Evolutionary conservation across 441 rosid genomes (phyloP), one percentile per base, ranked within the genome.

Genomic region (Iberis amara): DNA sequence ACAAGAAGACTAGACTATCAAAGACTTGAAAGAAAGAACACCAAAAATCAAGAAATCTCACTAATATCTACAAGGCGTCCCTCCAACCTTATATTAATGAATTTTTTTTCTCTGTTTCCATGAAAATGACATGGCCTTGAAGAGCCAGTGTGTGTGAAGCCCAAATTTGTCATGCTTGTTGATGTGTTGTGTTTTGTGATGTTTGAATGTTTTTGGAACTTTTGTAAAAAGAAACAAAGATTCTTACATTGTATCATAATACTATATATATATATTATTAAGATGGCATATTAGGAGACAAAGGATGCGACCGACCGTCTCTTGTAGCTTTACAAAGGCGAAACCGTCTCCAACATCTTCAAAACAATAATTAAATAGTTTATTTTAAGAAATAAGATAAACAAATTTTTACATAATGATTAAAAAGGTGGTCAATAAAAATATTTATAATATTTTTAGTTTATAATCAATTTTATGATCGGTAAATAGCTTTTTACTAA

Each of bases 1-100:
- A 63, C 52, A 78, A 65, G 65, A 79, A 71, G 66, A 54, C 30
- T 41, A 12, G 39, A 7, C 4, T 56, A 40, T 15, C 43, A 48
- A 40, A 62, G n/a, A 54, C 23, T 39, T 32, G 18, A 26, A 48
- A 55, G 30, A 24, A 12, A 27, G n/a, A 39, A 33, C 40, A 7
- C 52, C 47, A 11, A 36, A 18, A 0, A 24, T 24, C 28, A 26
- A 31, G 41, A 32, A 39, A 60, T 10, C 10, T 8, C 13, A 55
- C 10, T 47, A 39, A 7, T 31, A 31, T 44, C 15, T 39, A 15
- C 45, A 40, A 40, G n/a, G n/a, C 30, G 32, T 35, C 13, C 27
- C 26, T 54, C 28, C 40, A 42, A 48, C 33, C 46, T 26, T 47
- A 4, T 49, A 15, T 36, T 48, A 2, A 41, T 6, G 45, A n/a